Evolutionary conservation across 352 stramenopile genomes (phyloP).

Genomic region (Pythium folliculosum): DNA sequence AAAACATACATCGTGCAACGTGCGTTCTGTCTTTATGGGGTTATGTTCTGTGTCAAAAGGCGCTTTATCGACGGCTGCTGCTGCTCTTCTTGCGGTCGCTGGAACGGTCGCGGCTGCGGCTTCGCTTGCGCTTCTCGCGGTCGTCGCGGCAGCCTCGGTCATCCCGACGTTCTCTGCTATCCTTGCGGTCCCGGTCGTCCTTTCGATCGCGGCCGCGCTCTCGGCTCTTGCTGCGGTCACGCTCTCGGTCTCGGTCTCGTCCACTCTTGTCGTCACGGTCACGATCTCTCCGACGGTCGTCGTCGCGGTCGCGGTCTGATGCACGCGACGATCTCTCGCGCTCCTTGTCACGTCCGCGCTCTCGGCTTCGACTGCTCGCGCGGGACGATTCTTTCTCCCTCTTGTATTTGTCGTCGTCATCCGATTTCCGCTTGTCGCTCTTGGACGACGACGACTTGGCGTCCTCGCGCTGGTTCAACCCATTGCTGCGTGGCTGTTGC

Average conservation of each 20-base stretch:
- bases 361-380: constrained; percentile 19
- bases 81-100: constrained; percentile 29
- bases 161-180: constrained; percentile 22
- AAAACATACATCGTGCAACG: neutral
- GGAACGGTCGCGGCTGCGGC: constrained; percentile 36
- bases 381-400: constrained; percentile 11
- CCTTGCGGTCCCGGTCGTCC: constrained; percentile 29
- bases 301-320: constrained; percentile 3
- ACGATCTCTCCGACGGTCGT: constrained; percentile 9
- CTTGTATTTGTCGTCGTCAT: neutral
- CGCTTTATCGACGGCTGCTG: constrained; percentile 8
- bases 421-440: neutral
- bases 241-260: constrained; percentile 10
- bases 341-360: constrained; percentile 24
- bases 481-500: constrained; percentile 14
- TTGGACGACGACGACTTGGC: neutral
- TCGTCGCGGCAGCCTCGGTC: constrained; percentile 14
- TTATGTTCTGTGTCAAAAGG: neutral
- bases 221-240: constrained; percentile 14
- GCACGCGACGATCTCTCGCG: constrained; percentile 11
- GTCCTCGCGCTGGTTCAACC: constrained; percentile 25
- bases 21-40: neutral
- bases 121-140: constrained; percentile 24
- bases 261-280: constrained; percentile 24
- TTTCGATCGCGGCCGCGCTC: constrained; percentile 7